These are phyloP conservation scores for Lizonia empirigonia DNA, from an alignment of 2,329 filamentous ascomycete species.

Conservation along the genomic window DNA sequence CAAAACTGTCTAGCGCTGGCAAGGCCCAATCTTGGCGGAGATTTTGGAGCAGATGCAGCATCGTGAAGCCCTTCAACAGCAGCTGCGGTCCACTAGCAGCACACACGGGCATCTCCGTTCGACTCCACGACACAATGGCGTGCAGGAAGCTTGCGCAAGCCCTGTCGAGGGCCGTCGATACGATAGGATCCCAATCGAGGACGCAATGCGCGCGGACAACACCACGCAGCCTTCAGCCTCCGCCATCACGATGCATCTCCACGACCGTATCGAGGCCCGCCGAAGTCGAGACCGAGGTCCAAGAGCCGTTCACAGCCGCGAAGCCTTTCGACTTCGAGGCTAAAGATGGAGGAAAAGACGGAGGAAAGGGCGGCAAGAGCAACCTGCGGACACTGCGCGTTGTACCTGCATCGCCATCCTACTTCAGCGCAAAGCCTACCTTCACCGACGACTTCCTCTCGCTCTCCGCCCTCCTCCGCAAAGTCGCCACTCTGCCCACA, in stretches of 20 bases:
- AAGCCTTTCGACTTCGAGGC: conserved; percentile 52
- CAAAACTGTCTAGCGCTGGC: background rate
- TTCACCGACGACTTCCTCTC: conserved; percentile 85
- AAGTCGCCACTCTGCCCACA: conserved; percentile 74
- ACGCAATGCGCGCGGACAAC: conserved; percentile 32
- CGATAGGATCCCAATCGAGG: conserved; percentile 26
- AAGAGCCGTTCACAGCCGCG: conserved; percentile 49
- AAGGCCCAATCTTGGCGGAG: conserved; percentile 12
- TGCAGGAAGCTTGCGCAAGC: conserved; percentile 39
- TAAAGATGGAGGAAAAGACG: conserved; percentile 13
- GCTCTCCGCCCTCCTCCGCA: conserved; percentile 72
- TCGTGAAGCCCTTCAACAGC: conserved; percentile 8
- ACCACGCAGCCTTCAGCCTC: conserved; percentile 25
- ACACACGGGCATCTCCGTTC: conserved; percentile 14
- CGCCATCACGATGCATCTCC: conserved; percentile 41
- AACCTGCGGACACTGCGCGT: conserved; percentile 63
- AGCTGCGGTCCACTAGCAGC: conserved; percentile 12
- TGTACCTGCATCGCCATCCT: conserved; percentile 85
- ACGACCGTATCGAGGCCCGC: conserved; percentile 35
- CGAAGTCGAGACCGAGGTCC: conserved; percentile 29
- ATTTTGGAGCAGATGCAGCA: conserved; percentile 5
- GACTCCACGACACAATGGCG: conserved; percentile 32
- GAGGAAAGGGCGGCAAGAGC: conserved; percentile 16
- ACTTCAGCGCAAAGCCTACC: conserved; percentile 83
- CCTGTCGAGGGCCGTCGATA: conserved; percentile 36